phyloP scores from a whole-genome alignment of 805 yeast species.

The Monosporozyma solicola region DNA sequence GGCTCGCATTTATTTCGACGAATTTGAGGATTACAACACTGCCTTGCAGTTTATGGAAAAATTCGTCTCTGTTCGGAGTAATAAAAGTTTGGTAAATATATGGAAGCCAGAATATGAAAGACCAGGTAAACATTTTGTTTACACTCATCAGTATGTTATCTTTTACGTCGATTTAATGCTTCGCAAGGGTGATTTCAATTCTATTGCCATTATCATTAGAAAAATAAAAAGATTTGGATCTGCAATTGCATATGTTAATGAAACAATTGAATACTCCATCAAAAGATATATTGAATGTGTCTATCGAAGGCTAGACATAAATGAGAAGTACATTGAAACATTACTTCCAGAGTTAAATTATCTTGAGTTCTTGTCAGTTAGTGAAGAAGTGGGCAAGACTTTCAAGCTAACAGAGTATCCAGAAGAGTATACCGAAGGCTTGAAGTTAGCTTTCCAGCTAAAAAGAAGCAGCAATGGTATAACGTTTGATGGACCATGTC shows the following conservation, averaged over 20 bases:
- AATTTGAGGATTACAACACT: slow-evolving; percentile 39
- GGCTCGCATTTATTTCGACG: slow-evolving; percentile 52
- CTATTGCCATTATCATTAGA: slow-evolving; percentile 52
- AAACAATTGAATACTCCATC: slow-evolving; percentile 22
- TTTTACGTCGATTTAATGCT: slow-evolving; percentile 52
- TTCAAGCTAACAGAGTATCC: slow-evolving; percentile 14
- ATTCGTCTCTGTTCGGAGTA: slow-evolving; percentile 56
- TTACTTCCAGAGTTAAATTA: slow-evolving; percentile 21
- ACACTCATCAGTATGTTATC: slow-evolving; percentile 57
- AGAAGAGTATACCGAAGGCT: slow-evolving; percentile 14
- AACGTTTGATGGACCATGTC: slow-evolving; percentile 25
- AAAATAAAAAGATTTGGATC: slow-evolving; percentile 72
- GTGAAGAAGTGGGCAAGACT: slow-evolving; percentile 14
- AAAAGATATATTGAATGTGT: slow-evolving; percentile 18
- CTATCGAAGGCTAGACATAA: slow-evolving; percentile 11
- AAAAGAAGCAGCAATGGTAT: slow-evolving; percentile 28
- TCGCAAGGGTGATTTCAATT: slow-evolving; percentile 45
- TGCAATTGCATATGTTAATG: slow-evolving; percentile 47
- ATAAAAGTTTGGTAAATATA: slow-evolving; percentile 66
- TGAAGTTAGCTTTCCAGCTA: slow-evolving; percentile 22
- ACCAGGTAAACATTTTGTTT: slow-evolving; percentile 87
- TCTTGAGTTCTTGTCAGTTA: slow-evolving; percentile 16
- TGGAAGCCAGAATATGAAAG: slow-evolving; percentile 93
- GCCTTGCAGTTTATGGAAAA: slow-evolving; percentile 60
- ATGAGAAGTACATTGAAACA: slow-evolving; percentile 22